A percentile compares a stretch with the other conserved stretches of the same genome.
These are phyloP conservation scores for Sphaerobolus stellatus DNA, from an alignment of 1,284 basidiomycete genomes.

Conservation along the genomic window DNA sequence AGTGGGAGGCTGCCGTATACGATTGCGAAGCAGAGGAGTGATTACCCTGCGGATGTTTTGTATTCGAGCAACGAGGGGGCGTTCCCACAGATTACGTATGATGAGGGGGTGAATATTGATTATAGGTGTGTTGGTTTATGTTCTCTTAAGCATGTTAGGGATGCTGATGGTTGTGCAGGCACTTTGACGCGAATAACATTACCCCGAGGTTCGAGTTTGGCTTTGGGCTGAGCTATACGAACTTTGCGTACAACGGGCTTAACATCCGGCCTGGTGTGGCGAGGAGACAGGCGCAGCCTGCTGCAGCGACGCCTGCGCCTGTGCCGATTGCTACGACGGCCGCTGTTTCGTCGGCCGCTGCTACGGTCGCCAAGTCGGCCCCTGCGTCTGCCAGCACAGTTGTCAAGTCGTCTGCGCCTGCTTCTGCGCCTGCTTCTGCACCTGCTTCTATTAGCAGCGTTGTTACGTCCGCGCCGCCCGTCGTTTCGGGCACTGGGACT, in stretches of 20 bases:
- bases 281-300: too few species aligned
- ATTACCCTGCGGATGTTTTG: constrained; percentile 57
- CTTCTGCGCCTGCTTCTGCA: constrained; percentile 14
- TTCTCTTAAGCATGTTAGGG: neutral
- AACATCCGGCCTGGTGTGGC: constrained; percentile 42
- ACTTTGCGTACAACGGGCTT: constrained; percentile 66
- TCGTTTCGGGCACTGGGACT: too few species aligned
- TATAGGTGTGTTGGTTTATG: constrained; percentile 57
- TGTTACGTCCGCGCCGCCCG: too few species aligned
- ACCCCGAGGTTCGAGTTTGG: constrained; percentile 64
- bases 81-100: constrained; percentile 43
- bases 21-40: constrained; percentile 64
- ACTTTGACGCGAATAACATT: constrained; percentile 44
- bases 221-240: constrained; percentile 76
- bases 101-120: constrained; percentile 66
- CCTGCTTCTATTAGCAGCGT: constrained; percentile 28
- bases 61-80: constrained; percentile 31
- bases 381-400: neutral
- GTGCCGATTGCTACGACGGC: constrained; percentile 5
- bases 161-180: neutral
- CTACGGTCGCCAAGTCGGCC: constrained; percentile 32
- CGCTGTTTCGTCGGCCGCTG: constrained; percentile 37
- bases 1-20: constrained; percentile 79
- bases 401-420: neutral
- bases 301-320: constrained; percentile 6